These are phyloP conservation scores for Lactarius indigo DNA, from an alignment of 768 basidiomycete genomes.

Conservation along the genomic window DNA sequence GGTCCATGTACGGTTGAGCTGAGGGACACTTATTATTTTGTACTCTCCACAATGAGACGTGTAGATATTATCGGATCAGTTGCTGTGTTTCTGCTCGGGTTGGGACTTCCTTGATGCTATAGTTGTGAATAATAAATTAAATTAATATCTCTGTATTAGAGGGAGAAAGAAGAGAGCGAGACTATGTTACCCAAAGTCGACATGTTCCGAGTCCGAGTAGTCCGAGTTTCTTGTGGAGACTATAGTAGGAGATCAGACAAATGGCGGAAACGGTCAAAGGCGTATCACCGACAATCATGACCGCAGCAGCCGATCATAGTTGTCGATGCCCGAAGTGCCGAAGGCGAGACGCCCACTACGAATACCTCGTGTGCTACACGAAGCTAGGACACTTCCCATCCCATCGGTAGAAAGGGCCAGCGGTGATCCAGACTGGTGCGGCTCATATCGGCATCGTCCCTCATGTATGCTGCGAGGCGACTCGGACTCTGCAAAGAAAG, in stretches of 20 bases:
- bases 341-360: background rate
- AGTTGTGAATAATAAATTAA: background rate
- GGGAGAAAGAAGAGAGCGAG: background rate
- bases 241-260: background rate
- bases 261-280: rapidly evolving
- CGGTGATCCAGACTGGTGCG: background rate
- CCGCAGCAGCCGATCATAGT: no score
- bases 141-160: background rate
- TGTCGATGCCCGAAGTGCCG: background rate
- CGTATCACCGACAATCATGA: background rate
- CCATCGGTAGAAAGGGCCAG: background rate
- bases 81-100: background rate
- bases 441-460: background rate
- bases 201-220: background rate
- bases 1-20: background rate
- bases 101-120: background rate
- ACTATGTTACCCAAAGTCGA: background rate
- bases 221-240: background rate
- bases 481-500: no score
- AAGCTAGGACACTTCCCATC: background rate
- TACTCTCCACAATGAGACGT: background rate
- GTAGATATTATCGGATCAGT: background rate
- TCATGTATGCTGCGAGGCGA: no score
- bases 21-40: background rate
- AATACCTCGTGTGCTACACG: background rate